A percentile compares a stretch with the other conserved stretches of the same genome.
Conservation (phyloP, 2,329 filamentous ascomycete species). For the Dactylonectria macrodidyma region DNA sequence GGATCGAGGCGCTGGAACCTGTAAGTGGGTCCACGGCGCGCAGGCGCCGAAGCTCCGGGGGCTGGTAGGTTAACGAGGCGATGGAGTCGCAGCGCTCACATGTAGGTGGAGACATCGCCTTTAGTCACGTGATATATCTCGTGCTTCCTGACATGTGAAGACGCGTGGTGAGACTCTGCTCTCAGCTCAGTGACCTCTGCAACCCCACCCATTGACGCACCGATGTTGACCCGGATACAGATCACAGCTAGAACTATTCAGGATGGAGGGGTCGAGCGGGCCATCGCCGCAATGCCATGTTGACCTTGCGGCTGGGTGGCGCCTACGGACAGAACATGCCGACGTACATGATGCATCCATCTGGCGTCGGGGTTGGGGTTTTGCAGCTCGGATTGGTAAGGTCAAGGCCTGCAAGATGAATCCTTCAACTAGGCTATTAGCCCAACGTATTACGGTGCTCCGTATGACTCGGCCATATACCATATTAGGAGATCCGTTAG, state of each 20-base stretch:
- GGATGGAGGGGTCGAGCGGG: constrained; percentile 28
- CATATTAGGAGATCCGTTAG: constrained; percentile 19
- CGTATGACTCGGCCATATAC: constrained; percentile 21
- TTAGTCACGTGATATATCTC: constrained; percentile 3
- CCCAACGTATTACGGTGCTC: constrained; percentile 25
- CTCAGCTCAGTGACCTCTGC: not conserved
- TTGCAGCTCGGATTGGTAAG: constrained; percentile 14
- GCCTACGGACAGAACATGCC: not conserved
- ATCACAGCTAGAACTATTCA: constrained; percentile 30
- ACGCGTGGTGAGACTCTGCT: not conserved
- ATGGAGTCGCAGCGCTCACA: constrained; percentile 35
- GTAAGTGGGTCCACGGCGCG: constrained; percentile 38
- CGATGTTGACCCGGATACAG: constrained; percentile 28
- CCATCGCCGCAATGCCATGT: constrained; percentile 20
- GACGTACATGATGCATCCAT: constrained; percentile 8
- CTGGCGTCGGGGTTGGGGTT: constrained; percentile 9
- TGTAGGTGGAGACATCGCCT: constrained; percentile 16
- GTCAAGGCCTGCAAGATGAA: not conserved
- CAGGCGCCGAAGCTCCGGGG: constrained; percentile 44
- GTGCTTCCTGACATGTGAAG: constrained; percentile 19
- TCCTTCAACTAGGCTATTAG: constrained; percentile 22
- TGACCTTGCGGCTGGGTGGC: constrained; percentile 24
- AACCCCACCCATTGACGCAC: constrained; percentile 1
- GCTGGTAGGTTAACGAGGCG: constrained; percentile 9
- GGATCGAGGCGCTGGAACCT: constrained; percentile 32